Base-by-base conservation (phyloP, 202 grass and related monocot species). In the Zoysia matrella region DNA sequence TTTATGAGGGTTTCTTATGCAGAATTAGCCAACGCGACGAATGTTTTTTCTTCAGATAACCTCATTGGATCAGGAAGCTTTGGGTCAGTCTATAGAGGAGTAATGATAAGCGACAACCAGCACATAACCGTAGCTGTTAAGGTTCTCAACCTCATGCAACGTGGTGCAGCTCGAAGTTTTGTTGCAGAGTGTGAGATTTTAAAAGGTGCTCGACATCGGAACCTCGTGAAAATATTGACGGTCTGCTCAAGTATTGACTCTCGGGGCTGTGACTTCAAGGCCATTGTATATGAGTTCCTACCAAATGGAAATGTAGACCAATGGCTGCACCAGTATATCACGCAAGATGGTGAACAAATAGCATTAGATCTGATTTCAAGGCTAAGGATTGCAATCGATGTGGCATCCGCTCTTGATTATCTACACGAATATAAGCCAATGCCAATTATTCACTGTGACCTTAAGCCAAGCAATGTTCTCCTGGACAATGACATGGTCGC, bases 401-500 rank as follows among this genome's bases (percentile, higher is more conserved):
- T 89, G 50, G 82, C 77, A 41, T 85, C 73, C 16, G 15, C 77
- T 4, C 41, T 89, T 30, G 82, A 85, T 60, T 86, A 89, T 65
- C 82, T 89, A 43, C 87, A 85, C 46, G 42, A 82, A 10, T 41
- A 82, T 13, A 69, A 54, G 40, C n/a, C 42, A 6, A 14, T 44
- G 11, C 82, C 77, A 5, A 73, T 89, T 41, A 64, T 89, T 49
- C 87, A 82, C 48, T 85, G 87, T 45, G 86, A 89, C 76, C 82
- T 84, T 14, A 89, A 85, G 57, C 87, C 82, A 61, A 89, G 72
- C 15, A 85, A 85, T 73, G 15, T 85, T 68, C 82, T 89, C 55
- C 62, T 89, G 5, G 81, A 89, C 15, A 41, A 11, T 61, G 53
- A 84, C 0, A 80, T 81, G 81, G 81, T 22, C 22, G 22, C 81